Base-by-base conservation (phyloP, 2,329 filamentous ascomycete species). In the Metarhizium humberi region DNA sequence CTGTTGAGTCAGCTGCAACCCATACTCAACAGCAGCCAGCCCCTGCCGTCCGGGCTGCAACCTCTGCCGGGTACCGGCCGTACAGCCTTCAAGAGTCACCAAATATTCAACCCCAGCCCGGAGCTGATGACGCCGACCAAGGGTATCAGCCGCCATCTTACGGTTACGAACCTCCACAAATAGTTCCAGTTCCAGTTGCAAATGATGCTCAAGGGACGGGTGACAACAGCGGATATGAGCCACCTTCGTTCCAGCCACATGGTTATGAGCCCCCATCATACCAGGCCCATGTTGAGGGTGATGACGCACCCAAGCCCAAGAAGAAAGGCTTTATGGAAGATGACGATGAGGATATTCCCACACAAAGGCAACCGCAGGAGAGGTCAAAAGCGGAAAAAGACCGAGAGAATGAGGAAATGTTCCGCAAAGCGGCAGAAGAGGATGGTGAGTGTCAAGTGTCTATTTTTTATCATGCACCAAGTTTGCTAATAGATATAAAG, bases 241-340 rank as follows among this genome's bases (percentile, higher is more conserved):
- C 85, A 4, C 81, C 82, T 6, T 79, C 80, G 0, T 86, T 80
- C 63, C 78, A 86, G 63, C 78, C 83, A 10, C 79, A 80, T 51
- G 67, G 75, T 47, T 83, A 81, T 61, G 79, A 82, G 58, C 78
- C 81, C 2, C 79, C 79, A 0, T 78, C 80, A 2, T 78, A 82
- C 50, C 76, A 85, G 29, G 76, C 82, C 2, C 75, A 76, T 6
- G 67, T 72, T 2, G 73, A 75, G 18, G 74, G 74, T 2, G 75
- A 79, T 13, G 70, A 76, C 29, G 74, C 75, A 10, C 75, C 79
- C 6, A 86, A 81, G 62, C 76, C 79, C 0, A 88, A 88, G 71
- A 89, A 88, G 73, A 91, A 88, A 68, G 84, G 81, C 25, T 85
- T 90, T 63, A 88, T 94, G 80, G 86, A 92, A 64, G 87, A 92